Conservation (phyloP, 306 rosid species). For the Elaeagnus macrophylla region DNA sequence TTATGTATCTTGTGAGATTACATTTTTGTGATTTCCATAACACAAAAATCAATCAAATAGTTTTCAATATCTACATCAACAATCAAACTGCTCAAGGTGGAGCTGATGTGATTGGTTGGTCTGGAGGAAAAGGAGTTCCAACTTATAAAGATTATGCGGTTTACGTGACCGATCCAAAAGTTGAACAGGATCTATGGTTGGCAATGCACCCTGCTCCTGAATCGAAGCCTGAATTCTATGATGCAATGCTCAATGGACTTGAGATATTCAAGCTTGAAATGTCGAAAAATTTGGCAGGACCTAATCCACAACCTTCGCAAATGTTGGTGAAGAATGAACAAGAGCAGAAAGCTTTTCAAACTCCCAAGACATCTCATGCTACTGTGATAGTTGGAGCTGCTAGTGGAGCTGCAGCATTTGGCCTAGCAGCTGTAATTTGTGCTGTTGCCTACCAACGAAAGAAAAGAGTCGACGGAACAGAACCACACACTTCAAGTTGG, state of each 20-base stretch:
- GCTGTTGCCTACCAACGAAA: constrained; percentile 36
- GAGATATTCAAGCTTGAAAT: constrained; percentile 39
- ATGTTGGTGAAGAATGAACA: constrained; percentile 27
- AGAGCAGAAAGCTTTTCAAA: constrained; percentile 15
- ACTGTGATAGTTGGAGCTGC: constrained; percentile 42
- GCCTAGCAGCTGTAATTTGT: constrained; percentile 35
- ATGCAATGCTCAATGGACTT: constrained; percentile 30
- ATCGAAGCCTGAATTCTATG: constrained; percentile 22
- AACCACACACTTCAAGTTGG: constrained; percentile 40
- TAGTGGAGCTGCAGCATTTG: constrained; percentile 42
- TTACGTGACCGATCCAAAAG: not conserved
- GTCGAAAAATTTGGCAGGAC: constrained; percentile 32
- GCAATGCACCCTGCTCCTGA: constrained; percentile 23
- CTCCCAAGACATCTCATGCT: constrained; percentile 2
- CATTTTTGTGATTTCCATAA: constrained; percentile 34
- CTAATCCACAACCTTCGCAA: constrained; percentile 28
- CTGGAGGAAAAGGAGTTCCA: constrained; percentile 29
- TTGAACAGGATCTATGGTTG: constrained; percentile 30
- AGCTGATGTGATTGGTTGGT: constrained; percentile 33
- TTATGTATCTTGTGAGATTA: constrained; percentile 38
- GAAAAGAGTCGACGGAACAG: constrained; percentile 22
- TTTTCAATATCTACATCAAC: constrained; percentile 30
- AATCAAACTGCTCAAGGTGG: constrained; percentile 27
- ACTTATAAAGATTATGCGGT: constrained; percentile 25
- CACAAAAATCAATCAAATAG: constrained; percentile 27